Evolutionary conservation across 495 filamentous ascomycete species (phyloP), one percentile per base, ranked within the genome.

Genomic region (Penicillium flavigenum): DNA sequence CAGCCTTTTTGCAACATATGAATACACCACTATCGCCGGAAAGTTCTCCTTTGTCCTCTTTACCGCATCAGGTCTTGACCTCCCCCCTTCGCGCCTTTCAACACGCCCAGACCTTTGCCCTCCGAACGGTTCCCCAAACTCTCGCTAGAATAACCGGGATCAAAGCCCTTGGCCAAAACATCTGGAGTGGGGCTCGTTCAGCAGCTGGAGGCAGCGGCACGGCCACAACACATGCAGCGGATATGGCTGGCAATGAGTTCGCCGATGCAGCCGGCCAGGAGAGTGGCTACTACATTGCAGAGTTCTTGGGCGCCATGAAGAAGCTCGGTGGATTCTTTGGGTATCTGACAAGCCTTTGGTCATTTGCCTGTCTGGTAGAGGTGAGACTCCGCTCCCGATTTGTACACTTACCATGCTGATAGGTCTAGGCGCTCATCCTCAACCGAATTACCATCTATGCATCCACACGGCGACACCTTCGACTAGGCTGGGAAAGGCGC

Each of bases 371-470:
- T 68, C 83, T 98, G 54, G 80, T 86, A 41, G 88, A 91, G 71
- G 86, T 88, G 63, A 68, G 74, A 7, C 36, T 11, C 17, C 5
- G 16, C 42, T n/a, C 6, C 20, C 12, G 16, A 47, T 43, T 14
- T 27, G 6, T 19, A 47, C 47, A 38, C 20, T 43, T 19, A 4
- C 50, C 16, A 38, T 31, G 41, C 65, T 68, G 47, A 72, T 43
- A 9, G n/a, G 9, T 17, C 46, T 56, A 83, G 83, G 90, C 91
- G 48, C 81, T 98, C 55, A 72, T 98, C 59, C 78, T 97, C 31
- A 97, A 98, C 74, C 85, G 94, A 42, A 92, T 94, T 12, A 86
- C 91, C 39, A 90, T 98, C 51, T 98, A 95, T 70, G 92, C 93
- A 36, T 93, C 92, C 0, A 89, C 90, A 6, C 80, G 94, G 41